A percentile compares a stretch with the other conserved stretches of the same genome.
These are phyloP conservation scores for Cutaneotrichosporon curvatum DNA, from an alignment of 1,284 basidiomycete species.

Conservation along the genomic window DNA sequence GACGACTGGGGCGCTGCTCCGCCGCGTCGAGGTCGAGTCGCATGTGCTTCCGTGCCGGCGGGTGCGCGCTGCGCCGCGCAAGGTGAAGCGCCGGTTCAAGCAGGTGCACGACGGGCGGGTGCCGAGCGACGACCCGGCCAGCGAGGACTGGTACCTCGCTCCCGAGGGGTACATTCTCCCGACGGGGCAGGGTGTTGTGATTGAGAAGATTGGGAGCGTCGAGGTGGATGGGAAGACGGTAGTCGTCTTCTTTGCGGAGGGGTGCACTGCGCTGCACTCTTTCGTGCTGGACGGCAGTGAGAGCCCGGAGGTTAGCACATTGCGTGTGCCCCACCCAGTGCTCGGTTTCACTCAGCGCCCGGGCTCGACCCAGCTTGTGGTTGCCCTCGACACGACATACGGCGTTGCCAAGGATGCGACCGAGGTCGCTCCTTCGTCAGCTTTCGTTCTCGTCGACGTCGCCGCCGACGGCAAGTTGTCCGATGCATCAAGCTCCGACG, in stretches of 20 bases:
- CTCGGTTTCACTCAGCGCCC: constrained; percentile 36
- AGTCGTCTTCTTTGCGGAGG: constrained; percentile 43
- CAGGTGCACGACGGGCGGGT: background rate
- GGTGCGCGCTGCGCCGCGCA: constrained; percentile 45
- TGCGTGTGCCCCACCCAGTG: constrained; percentile 34
- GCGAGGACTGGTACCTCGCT: constrained; percentile 32
- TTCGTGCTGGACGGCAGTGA: constrained; percentile 21
- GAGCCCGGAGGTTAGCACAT: constrained; percentile 19
- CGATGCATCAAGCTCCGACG: background rate
- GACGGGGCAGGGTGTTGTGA: constrained; percentile 37
- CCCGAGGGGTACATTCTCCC: constrained; percentile 38
- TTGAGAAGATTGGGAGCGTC: constrained; percentile 35
- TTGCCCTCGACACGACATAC: constrained; percentile 41
- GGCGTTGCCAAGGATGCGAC: constrained; percentile 23
- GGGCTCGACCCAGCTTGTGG: constrained; percentile 20
- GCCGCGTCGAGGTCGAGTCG: constrained; percentile 55
- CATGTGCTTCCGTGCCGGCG: constrained; percentile 58
- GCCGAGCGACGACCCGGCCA: constrained; percentile 14
- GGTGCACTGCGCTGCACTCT: constrained; percentile 38
- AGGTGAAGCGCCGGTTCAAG: constrained; percentile 25
- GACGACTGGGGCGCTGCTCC: constrained; percentile 55
- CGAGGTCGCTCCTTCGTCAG: background rate
- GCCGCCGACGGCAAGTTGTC: constrained; percentile 17
- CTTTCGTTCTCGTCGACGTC: constrained; percentile 13
- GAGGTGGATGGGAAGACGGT: constrained; percentile 24